Base-by-base conservation (phyloP, 2,329 filamentous ascomycete genomes). In the Aureobasidium pullulans region DNA sequence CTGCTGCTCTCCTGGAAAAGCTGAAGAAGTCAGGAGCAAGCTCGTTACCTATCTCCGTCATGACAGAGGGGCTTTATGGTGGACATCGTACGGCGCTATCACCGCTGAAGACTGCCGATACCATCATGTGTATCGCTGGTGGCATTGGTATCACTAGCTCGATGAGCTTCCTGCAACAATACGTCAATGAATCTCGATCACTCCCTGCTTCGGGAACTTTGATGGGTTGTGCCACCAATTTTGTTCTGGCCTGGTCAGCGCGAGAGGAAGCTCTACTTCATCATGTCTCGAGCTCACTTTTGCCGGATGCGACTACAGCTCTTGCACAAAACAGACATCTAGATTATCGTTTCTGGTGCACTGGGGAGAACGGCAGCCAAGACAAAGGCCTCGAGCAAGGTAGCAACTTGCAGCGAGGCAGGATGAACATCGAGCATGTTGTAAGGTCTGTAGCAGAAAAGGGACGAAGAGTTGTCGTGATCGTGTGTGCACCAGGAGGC, bases 81-180 rank as follows among this genome's bases (percentile, higher is more conserved):
- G 67, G 66, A 57, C 39, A n/a, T 43, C 28, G 47, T 31, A 16
- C 60, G 39, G 8, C 42, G 29, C 15, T 52, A 49, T n/a, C 28
- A 28, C 62, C 70, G 65, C 58, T 63, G 65, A 11, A 64, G 61
- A 32, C 28, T 23, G 2, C 61, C 60, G n/a, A 46, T 74, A 13
- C 63, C 19, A 57, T 80, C 1, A 61, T 81, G 8, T 71, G 76
- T 48, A 71, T 81, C 40, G 75, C 68, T 1, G 79, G 79, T 16
- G 79, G 78, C 8, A 76, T 80, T 31, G 78, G 78, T 44, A 77
- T 81, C 64, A 80, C 78, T 0, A 75, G 69, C 2, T 47, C 36
- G 4, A 54, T 54, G 37, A 43, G 50, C n/a, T 54, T 54, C 37
- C 3, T 54, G 5, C 50, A 54, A 23, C 50, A 43, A 43, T 54